A percentile compares a stretch with the other conserved stretches of the same genome.
These are phyloP conservation scores for Hemisphaericaspora xylofermentans DNA, from an alignment of 1,139 yeast species.

Conservation along the genomic window DNA sequence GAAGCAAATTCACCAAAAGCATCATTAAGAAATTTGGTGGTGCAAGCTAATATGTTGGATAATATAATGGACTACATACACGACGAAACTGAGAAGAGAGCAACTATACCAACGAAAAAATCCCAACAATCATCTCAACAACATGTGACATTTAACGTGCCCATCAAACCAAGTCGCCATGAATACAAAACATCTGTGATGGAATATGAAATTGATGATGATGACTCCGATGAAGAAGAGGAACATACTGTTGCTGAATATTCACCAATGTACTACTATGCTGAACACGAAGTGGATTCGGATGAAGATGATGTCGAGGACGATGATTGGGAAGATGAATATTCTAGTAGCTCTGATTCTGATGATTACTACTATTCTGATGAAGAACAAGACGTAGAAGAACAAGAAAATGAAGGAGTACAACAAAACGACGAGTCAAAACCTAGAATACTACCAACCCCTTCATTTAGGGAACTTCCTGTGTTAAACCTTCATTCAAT, in stretches of 20 bases:
- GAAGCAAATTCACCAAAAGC: slow-evolving; percentile 67
- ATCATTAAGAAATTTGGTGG: slow-evolving; percentile 59
- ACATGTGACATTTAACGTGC: slow-evolving; percentile 17
- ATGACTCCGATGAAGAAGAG: slow-evolving; percentile 26
- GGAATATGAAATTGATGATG: slow-evolving; percentile 39
- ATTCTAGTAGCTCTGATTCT: slow-evolving; percentile 14
- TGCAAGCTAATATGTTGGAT: slow-evolving; percentile 78
- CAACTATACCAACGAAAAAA: slow-evolving; percentile 1
- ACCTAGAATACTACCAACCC: slow-evolving; percentile 10
- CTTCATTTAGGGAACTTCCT: slow-evolving; percentile 23
- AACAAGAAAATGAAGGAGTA: slow-evolving; percentile 10
- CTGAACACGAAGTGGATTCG: not conserved
- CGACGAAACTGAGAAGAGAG: slow-evolving; percentile 31
- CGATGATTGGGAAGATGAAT: slow-evolving; percentile 13
- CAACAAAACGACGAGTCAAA: slow-evolving; percentile 6
- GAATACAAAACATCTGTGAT: slow-evolving; percentile 24
- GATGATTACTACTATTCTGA: slow-evolving; percentile 30
- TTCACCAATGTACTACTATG: slow-evolving; percentile 3
- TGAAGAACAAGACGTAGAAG: slow-evolving; percentile 19
- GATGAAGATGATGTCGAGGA: slow-evolving; percentile 10
- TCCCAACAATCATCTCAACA: not conserved
- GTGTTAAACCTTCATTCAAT: slow-evolving; percentile 20
- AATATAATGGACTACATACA: slow-evolving; percentile 56
- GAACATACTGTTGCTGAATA: slow-evolving; percentile 18
- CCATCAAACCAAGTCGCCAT: slow-evolving; percentile 3